phyloP scores from a whole-genome alignment of 345 rosid genomes.

The Punica granatum region DNA sequence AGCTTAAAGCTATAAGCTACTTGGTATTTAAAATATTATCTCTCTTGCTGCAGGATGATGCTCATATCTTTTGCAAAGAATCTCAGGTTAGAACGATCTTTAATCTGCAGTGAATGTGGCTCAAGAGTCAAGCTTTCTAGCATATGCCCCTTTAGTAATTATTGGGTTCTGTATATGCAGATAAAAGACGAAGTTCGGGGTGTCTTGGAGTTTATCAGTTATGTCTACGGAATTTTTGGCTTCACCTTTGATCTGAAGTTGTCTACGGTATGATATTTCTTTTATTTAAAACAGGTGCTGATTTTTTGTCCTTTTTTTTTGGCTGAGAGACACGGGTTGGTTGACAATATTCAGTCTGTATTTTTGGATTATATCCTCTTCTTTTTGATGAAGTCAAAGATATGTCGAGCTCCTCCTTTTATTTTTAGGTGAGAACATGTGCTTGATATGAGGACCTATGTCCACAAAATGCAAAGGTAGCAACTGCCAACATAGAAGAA shows the following conservation, averaged over 20 bases:
- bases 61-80: slow-evolving; percentile 89
- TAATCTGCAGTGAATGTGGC: slow-evolving; percentile 1
- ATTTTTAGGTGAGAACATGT: neutral
- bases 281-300: slow-evolving; percentile 5
- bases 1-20: neutral
- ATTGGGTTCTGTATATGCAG: slow-evolving; percentile 37
- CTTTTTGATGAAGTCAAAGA: too few species aligned
- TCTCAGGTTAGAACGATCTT: slow-evolving; percentile 46
- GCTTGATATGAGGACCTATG: neutral
- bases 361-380: too few species aligned
- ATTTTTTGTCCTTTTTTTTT: too few species aligned
- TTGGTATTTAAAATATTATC: neutral
- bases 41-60: slow-evolving; percentile 69
- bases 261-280: slow-evolving; percentile 57
- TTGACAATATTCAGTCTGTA: too few species aligned
- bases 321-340: too few species aligned
- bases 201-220: slow-evolving; percentile 75
- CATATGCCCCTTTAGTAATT: slow-evolving; percentile 7
- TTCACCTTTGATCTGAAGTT: slow-evolving; percentile 91
- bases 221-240: slow-evolving; percentile 59
- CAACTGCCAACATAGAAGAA: neutral
- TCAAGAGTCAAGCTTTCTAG: slow-evolving; percentile 7
- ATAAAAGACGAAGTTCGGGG: slow-evolving; percentile 72
- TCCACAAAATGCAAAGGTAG: neutral
- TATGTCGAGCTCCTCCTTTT: neutral